These are phyloP conservation scores for Mortierella alpina DNA, from an alignment of 192 early-diverging fungal genomes.

Conservation along the genomic window DNA sequence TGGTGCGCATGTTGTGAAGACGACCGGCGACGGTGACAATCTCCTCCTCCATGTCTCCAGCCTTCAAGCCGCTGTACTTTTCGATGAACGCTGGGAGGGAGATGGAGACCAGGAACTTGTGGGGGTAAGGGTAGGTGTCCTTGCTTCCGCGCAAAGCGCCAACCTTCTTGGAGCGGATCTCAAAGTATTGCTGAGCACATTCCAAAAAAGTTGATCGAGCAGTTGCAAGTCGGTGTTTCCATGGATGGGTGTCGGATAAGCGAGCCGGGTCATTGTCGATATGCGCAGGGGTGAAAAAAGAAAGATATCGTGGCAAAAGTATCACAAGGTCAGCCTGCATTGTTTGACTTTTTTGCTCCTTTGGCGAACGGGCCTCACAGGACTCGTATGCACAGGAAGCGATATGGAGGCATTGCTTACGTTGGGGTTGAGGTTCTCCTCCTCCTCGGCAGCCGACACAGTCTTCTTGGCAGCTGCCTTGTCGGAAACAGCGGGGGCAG, in stretches of 20 bases:
- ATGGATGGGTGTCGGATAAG: no score
- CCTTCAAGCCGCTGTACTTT: constrained; percentile 78
- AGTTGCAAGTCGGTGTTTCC: no score
- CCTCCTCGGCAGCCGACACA: constrained; percentile 75
- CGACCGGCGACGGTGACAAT: constrained; percentile 88
- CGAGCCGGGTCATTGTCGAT: no score
- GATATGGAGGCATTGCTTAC: constrained; percentile 53
- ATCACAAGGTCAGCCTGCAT: no score
- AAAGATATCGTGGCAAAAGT: background rate
- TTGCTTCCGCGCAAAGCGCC: constrained; percentile 83
- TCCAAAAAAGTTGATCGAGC: no score
- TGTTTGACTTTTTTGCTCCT: no score
- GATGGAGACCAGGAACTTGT: constrained; percentile 96
- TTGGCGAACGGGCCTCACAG: no score
- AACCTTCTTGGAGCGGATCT: constrained; percentile 90
- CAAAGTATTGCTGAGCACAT: constrained; percentile 87
- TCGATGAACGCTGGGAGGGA: constrained; percentile 88
- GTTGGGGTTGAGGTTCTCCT: constrained; percentile 88
- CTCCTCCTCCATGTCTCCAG: constrained; percentile 75
- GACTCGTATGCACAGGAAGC: no score
- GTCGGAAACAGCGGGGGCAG: constrained; percentile 61
- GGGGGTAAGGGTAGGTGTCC: constrained; percentile 94
- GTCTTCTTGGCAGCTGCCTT: constrained; percentile 54
- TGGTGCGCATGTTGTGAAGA: constrained; percentile 95
- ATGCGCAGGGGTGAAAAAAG: background rate